Base-by-base conservation (phyloP, 352 stramenopile species). In the Phytophthora nicotianae region DNA sequence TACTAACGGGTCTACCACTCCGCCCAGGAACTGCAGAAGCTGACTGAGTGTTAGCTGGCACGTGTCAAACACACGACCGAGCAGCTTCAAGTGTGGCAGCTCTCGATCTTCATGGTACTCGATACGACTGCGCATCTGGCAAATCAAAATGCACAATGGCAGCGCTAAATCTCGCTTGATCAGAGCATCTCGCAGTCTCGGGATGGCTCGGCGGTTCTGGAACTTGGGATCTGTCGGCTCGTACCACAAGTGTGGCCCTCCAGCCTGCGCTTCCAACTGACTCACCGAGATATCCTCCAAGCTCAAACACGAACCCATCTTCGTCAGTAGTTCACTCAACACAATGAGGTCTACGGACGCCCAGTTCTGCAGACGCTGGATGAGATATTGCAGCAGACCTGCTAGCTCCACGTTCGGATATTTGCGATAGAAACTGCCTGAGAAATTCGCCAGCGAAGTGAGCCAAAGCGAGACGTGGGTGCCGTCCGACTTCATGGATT, bases 391-490 rank as follows among this genome's bases (percentile, higher is more conserved):
- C 5, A 99, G 63, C 23, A 99, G 75, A 1, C 91, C 93, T 2
- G 82, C 74, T 17, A 98, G 74, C 72, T 99, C 96, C 11, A 98
- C 91, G 47, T 84, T 90, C 5, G 94, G 94, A 74, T 96, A 98
- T 48, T 88, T 93, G 56, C 93, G 91, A 67, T 98, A 98, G 46
- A 98, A 98, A 57, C 87, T 96, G 9, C 96, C 96, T 1, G 83
- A 92, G 66, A 99, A 99, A 52, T 88, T 95, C 29, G 97, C 93
- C 3, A 98, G 79, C 9, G 93, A 98, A 38, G 93, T 75, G 3
- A 98, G 68, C 93, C 94, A 98, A 24, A 98, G 82, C 26, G 93
- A 97, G 27, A 97, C 91, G 50, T 98, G 96, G 2, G 97, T 95
- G 20, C 87, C 87, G 41, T 96, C 87, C 11, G 82, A 64, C 54